These are phyloP conservation scores for Protostelium mycophagum DNA, from an alignment of 78 protist genomes.

Conservation along the genomic window DNA sequence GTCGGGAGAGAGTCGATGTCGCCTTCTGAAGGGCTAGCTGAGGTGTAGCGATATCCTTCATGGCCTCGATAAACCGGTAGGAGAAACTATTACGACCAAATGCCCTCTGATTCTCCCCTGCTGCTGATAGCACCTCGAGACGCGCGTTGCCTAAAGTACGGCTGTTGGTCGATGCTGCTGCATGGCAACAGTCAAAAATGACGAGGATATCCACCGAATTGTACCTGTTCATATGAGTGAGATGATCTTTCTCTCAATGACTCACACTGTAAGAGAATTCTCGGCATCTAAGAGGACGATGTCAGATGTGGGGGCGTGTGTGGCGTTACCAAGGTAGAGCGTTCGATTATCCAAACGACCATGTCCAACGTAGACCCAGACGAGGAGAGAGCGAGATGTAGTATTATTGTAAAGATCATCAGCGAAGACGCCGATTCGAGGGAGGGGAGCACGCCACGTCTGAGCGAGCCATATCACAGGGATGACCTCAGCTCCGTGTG, in stretches of 20 bases:
- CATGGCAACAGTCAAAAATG: constrained; percentile 1
- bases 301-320: constrained; percentile 2
- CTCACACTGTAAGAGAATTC: constrained; percentile 1
- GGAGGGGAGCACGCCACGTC: constrained; percentile 3
- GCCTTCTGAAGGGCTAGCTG: constrained; percentile 2
- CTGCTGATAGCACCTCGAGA: constrained; percentile 2
- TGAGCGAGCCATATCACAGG: constrained; percentile 2
- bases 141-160: constrained; percentile 2
- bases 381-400: constrained; percentile 2
- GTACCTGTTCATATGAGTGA: constrained; percentile 1
- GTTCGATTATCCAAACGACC: constrained; percentile 1
- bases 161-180: not conserved
- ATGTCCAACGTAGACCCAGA: constrained; percentile 1
- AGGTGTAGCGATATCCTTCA: constrained; percentile 1
- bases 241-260: constrained; percentile 1
- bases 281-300: constrained; percentile 1
- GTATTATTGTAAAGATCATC: not conserved
- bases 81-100: constrained; percentile 1
- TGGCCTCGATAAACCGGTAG: constrained; percentile 2
- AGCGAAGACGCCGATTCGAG: constrained; percentile 2
- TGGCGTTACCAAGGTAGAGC: constrained; percentile 2
- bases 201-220: constrained; percentile 1
- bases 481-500: constrained; percentile 2
- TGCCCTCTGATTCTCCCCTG: constrained; percentile 2
- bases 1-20: constrained; percentile 1